Conservation (phyloP, 129 eudicot genomes). For the Gnaphalium uliginosum region DNA sequence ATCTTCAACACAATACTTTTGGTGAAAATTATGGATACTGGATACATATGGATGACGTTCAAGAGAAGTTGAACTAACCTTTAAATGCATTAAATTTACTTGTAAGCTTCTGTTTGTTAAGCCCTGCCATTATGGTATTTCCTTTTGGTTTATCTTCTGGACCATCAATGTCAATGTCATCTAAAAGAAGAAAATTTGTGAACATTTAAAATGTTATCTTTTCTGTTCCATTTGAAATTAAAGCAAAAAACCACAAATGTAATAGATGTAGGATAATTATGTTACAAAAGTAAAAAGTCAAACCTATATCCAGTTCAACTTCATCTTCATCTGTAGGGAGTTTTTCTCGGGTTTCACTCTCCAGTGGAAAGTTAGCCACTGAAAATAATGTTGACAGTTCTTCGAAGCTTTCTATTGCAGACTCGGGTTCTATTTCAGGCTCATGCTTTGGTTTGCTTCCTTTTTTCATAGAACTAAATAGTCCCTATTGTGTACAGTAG, state of each 20-base stretch:
- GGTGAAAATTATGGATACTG: no score
- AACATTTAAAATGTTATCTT: not conserved
- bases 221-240: not conserved
- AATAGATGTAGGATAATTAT: not conserved
- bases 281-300: conserved; percentile 21
- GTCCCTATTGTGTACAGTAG: conserved; percentile 55
- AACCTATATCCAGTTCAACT: conserved; percentile 77
- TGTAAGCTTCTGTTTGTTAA: conserved; percentile 72
- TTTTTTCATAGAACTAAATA: conserved; percentile 68
- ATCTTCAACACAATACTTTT: not conserved
- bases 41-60: not conserved
- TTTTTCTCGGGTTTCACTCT: conserved; percentile 45
- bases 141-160: conserved; percentile 78
- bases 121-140: conserved; percentile 54
- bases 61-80: conserved; percentile 51
- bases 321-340: conserved; percentile 45
- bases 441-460: conserved; percentile 60
- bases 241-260: not conserved
- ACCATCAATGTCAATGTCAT: conserved; percentile 87
- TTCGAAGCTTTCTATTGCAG: conserved; percentile 51
- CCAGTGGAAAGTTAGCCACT: conserved; percentile 58
- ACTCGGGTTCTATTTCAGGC: conserved; percentile 46
- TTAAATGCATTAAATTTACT: conserved; percentile 76
- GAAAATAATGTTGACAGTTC: conserved; percentile 61
- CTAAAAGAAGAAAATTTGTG: conserved; percentile 37